Percentiles rank a stretch among this genome's conserved stretches.
Conservation (phyloP, 2,329 filamentous ascomycete species). For the Venturia pyrina region DNA sequence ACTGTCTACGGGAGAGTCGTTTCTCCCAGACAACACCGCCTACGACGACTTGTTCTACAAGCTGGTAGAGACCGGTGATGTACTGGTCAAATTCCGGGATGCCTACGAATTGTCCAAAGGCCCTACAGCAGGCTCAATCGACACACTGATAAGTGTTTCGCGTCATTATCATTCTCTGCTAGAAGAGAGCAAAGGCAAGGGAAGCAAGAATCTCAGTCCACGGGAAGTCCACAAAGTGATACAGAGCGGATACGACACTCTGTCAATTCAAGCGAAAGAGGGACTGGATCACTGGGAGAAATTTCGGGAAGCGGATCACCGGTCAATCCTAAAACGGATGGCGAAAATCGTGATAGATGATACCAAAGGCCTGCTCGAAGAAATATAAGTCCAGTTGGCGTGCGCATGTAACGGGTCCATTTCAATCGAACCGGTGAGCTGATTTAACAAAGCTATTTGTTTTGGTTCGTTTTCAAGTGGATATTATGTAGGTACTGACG, state of each 20-base stretch:
- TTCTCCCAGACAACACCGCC: conserved; percentile 73
- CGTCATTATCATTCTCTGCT: conserved; percentile 82
- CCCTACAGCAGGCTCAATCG: conserved; percentile 47
- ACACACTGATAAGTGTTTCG: conserved; percentile 72
- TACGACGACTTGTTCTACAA: conserved; percentile 99
- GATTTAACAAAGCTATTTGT: not conserved
- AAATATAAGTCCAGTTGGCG: not conserved
- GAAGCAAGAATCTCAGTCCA: conserved; percentile 54
- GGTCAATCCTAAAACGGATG: conserved; percentile 76
- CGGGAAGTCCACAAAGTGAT: conserved; percentile 82
- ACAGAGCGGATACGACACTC: conserved; percentile 89
- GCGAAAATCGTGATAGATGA: conserved; percentile 69
- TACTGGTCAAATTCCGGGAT: conserved; percentile 71
- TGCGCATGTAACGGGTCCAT: not conserved
- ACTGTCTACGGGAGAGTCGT: conserved; percentile 77
- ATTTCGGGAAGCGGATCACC: conserved; percentile 80
- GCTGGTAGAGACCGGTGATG: conserved; percentile 81
- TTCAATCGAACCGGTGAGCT: not conserved
- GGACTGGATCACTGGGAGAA: conserved; percentile 76
- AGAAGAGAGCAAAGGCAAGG: conserved; percentile 35
- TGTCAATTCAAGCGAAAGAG: conserved; percentile 83
- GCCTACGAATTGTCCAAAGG: conserved; percentile 47
- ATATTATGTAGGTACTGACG: not conserved
- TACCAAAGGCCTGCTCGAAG: conserved; percentile 39
- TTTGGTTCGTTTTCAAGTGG: not conserved